Evolutionary conservation across 805 yeast species (phyloP).

Genomic region (Candida taoyuanica): DNA sequence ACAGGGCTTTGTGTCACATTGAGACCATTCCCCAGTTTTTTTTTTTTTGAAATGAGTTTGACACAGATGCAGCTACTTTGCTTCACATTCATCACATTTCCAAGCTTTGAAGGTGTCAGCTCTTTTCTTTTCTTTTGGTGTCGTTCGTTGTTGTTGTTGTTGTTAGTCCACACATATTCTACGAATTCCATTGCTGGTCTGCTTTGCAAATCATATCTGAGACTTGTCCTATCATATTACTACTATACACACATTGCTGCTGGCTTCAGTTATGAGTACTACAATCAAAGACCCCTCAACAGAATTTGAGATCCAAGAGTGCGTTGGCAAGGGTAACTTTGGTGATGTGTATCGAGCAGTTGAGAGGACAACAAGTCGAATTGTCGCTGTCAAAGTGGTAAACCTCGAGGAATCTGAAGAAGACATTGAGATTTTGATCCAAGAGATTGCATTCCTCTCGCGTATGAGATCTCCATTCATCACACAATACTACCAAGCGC

Average conservation of each 20-base stretch:
- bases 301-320: conserved; percentile 39
- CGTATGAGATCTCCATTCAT: conserved; percentile 57
- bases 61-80: too few relatives aligned
- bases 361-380: conserved; percentile 28
- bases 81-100: too few relatives aligned
- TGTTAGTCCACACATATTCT: too few relatives aligned
- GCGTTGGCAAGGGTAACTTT: conserved; percentile 81
- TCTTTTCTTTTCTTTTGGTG: too few relatives aligned
- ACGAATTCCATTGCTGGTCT: too few relatives aligned
- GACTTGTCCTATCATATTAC: too few relatives aligned
- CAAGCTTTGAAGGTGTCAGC: too few relatives aligned
- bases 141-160: too few relatives aligned
- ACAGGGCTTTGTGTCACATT: too few relatives aligned
- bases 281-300: conserved; percentile 23
- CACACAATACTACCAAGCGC: conserved; percentile 62
- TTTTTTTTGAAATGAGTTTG: too few relatives aligned
- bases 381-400: conserved; percentile 84
- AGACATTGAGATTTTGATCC: conserved; percentile 63
- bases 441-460: conserved; percentile 74
- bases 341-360: conserved; percentile 77
- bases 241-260: not conserved
- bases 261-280: conserved; percentile 2
- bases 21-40: too few relatives aligned
- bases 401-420: conserved; percentile 77
- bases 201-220: too few relatives aligned